Evolutionary conservation across 163 green algal genomes (phyloP), one percentile per base, ranked within the genome.

Genomic region (Trebouxia gelatinosa): DNA sequence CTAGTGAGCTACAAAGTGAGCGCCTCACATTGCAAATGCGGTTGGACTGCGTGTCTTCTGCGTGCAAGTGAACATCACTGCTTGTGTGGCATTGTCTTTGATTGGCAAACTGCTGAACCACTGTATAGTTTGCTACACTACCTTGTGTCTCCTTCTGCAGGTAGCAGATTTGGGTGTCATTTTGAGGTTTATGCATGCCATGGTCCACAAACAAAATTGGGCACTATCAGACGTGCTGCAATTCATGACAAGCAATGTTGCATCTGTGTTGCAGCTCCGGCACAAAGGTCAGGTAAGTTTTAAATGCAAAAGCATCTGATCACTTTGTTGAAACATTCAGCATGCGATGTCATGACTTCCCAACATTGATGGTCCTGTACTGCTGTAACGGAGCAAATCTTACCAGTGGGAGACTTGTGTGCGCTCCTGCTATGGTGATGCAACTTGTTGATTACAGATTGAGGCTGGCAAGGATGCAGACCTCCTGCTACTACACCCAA

Each of bases 1-100:
- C 76, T 88, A 35, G 46, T 85, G 43, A 35, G 39, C 11, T 85
- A 85, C 32, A 51, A 87, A 39, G 78, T 83, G n/a, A n/a, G n/a
- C n/a, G n/a, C n/a, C n/a, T n/a, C n/a, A n/a, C n/a, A n/a, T n/a
- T n/a, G n/a, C n/a, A n/a, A n/a, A n/a, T n/a, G n/a, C n/a, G n/a
- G n/a, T n/a, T n/a, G n/a, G n/a, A n/a, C n/a, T n/a, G n/a, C n/a
- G n/a, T n/a, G n/a, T n/a, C n/a, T n/a, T n/a, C n/a, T n/a, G n/a
- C n/a, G n/a, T n/a, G n/a, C n/a, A n/a, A n/a, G n/a, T n/a, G n/a
- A n/a, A n/a, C n/a, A n/a, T n/a, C n/a, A n/a, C n/a, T n/a, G n/a
- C n/a, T n/a, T n/a, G n/a, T n/a, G n/a, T n/a, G n/a, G n/a, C n/a
- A n/a, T n/a, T n/a, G n/a, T n/a, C n/a, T n/a, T n/a, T n/a, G n/a